Conservation (phyloP, 257 asterid species). For the Nicotiana paniculata region DNA sequence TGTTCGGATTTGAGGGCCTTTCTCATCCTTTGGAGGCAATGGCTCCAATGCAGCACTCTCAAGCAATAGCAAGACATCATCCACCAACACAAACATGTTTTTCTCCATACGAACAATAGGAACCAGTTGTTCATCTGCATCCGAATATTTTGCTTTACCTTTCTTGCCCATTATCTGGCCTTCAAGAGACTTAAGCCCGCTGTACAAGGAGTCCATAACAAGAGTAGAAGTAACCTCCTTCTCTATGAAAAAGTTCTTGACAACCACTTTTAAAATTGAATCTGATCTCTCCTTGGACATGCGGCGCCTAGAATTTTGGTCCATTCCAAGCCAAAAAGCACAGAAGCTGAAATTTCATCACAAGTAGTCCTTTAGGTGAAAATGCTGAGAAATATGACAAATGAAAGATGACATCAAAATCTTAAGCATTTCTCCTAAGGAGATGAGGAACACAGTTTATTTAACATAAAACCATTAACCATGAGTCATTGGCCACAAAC, state of each 20-base stretch:
- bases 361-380: background rate
- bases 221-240: constrained; percentile 96
- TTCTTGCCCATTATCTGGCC: constrained; percentile 70
- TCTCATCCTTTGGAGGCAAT: constrained; percentile 94
- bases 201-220: constrained; percentile 92
- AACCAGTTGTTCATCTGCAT: constrained; percentile 48
- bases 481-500: background rate
- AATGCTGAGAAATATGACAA: background rate
- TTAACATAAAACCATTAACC: background rate
- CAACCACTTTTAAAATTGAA: constrained; percentile 71
- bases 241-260: constrained; percentile 84
- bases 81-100: constrained; percentile 72
- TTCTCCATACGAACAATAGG: constrained; percentile 68
- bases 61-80: constrained; percentile 77
- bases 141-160: constrained; percentile 46
- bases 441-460: background rate
- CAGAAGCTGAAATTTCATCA: constrained; percentile 55
- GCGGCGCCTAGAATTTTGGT: constrained; percentile 50
- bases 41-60: constrained; percentile 94
- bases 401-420: background rate
- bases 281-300: constrained; percentile 82
- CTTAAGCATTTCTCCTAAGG: background rate
- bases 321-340: constrained; percentile 84
- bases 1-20: constrained; percentile 92
- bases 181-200: constrained; percentile 91